Conservation (phyloP, 257 asterid genomes). For the Gentiana straminea region DNA sequence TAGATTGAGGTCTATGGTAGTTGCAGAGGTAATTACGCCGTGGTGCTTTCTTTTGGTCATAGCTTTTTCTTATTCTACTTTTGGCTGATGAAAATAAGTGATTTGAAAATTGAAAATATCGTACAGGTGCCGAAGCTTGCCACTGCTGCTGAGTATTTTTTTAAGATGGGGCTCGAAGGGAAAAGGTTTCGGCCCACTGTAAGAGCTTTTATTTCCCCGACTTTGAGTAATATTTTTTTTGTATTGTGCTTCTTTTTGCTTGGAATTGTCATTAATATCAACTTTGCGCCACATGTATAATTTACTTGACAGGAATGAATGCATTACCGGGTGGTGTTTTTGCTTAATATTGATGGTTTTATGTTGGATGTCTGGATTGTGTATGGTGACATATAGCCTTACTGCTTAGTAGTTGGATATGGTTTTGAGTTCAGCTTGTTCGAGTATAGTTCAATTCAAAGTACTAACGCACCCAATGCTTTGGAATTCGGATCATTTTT, state of each 20-base stretch:
- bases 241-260: background rate
- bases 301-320: background rate
- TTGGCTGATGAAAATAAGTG: background rate
- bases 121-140: conserved; percentile 94
- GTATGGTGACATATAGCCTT: too few relatives aligned
- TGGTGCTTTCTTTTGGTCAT: too few relatives aligned
- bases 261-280: background rate
- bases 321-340: background rate
- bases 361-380: too few relatives aligned
- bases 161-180: conserved; percentile 89
- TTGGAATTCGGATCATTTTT: too few relatives aligned
- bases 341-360: too few relatives aligned
- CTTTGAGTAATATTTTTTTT: background rate
- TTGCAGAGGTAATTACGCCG: conserved; percentile 59
- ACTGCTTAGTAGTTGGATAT: too few relatives aligned
- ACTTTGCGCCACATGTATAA: background rate
- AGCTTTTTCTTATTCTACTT: background rate
- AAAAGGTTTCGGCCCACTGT: conserved; percentile 98
- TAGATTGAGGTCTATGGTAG: conserved; percentile 92
- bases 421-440: too few relatives aligned
- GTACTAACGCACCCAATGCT: too few relatives aligned
- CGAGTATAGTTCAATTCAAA: too few relatives aligned
- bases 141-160: conserved; percentile 93
- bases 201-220: conserved; percentile 15
- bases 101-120: background rate